These are phyloP conservation scores for Pseudogymnoascus sp. DNA, from an alignment of 2,329 filamentous ascomycete species.

Conservation along the genomic window DNA sequence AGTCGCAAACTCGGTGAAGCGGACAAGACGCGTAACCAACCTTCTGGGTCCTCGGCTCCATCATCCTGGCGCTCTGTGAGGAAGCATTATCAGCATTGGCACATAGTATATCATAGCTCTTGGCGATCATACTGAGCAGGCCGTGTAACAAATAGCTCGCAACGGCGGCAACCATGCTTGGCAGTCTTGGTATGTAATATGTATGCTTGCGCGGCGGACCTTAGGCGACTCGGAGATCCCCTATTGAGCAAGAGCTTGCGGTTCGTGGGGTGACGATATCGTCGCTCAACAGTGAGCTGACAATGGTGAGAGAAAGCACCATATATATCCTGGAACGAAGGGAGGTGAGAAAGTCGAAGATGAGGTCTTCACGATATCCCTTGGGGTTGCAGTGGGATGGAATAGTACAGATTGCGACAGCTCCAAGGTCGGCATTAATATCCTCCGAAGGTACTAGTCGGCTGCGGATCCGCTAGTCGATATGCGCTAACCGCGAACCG, in stretches of 20 bases:
- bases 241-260: conserved; percentile 8
- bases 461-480: neutral
- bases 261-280: conserved; percentile 10
- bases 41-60: conserved; percentile 23
- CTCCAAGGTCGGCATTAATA: neutral
- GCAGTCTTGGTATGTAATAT: conserved; percentile 6
- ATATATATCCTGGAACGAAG: conserved; percentile 24
- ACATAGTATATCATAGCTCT: neutral
- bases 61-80: conserved; percentile 25
- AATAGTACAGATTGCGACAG: conserved; percentile 9
- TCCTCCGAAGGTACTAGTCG: neutral
- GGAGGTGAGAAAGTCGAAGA: conserved; percentile 3
- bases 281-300: conserved; percentile 29
- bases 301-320: conserved; percentile 21
- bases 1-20: conserved; percentile 16
- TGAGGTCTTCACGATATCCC: conserved; percentile 9
- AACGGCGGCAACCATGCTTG: conserved; percentile 11
- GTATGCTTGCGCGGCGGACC: neutral
- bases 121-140: neutral
- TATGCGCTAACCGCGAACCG: neutral
- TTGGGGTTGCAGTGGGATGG: neutral
- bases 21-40: conserved; percentile 16
- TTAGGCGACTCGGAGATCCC: conserved; percentile 4
- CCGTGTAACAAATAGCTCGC: neutral
- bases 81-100: conserved; percentile 18